Percentiles rank a stretch among this genome's conserved stretches.
Evolutionary conservation across 2,329 filamentous ascomycete species (phyloP).

Genomic region (Aspergillus arachidicola): DNA sequence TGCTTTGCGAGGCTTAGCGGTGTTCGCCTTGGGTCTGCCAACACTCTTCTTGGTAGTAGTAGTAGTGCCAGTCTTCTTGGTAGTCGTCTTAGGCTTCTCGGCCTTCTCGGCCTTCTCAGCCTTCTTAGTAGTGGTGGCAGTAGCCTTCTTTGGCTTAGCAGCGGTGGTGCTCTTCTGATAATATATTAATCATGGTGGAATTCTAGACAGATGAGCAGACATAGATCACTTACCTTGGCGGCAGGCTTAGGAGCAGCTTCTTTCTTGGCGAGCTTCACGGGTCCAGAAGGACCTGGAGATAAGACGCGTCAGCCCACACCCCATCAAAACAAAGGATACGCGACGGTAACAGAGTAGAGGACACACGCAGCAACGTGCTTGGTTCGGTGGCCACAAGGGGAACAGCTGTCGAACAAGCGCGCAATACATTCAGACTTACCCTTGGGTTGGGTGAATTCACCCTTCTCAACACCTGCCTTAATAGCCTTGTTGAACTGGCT

Average conservation of each 20-base stretch:
- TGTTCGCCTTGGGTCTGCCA: slow-evolving; percentile 55
- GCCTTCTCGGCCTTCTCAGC: slow-evolving; percentile 52
- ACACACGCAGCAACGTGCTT: neutral
- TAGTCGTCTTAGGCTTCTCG: slow-evolving; percentile 48
- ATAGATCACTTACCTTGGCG: slow-evolving; percentile 31
- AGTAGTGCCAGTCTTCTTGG: slow-evolving; percentile 42
- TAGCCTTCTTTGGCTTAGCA: slow-evolving; percentile 29
- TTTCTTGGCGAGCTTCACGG: slow-evolving; percentile 92
- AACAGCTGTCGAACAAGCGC: slow-evolving; percentile 3
- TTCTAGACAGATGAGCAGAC: neutral
- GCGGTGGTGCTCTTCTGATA: slow-evolving; percentile 19
- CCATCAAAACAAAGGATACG: slow-evolving; percentile 10
- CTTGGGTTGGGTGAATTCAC: slow-evolving; percentile 86
- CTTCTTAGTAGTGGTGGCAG: slow-evolving; percentile 45
- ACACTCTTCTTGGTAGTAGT: slow-evolving; percentile 53
- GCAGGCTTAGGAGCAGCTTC: slow-evolving; percentile 51
- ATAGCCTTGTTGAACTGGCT: slow-evolving; percentile 85
- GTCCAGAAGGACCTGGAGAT: slow-evolving; percentile 72
- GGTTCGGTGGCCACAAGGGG: neutral
- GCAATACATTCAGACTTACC: slow-evolving; percentile 58
- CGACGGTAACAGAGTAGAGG: neutral
- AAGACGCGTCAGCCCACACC: slow-evolving; percentile 32
- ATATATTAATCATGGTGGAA: neutral
- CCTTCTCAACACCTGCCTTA: slow-evolving; percentile 80
- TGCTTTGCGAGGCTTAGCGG: slow-evolving; percentile 58